These are phyloP conservation scores for Kodamaea plutei DNA, from an alignment of 1,139 yeast species.

Conservation along the genomic window DNA sequence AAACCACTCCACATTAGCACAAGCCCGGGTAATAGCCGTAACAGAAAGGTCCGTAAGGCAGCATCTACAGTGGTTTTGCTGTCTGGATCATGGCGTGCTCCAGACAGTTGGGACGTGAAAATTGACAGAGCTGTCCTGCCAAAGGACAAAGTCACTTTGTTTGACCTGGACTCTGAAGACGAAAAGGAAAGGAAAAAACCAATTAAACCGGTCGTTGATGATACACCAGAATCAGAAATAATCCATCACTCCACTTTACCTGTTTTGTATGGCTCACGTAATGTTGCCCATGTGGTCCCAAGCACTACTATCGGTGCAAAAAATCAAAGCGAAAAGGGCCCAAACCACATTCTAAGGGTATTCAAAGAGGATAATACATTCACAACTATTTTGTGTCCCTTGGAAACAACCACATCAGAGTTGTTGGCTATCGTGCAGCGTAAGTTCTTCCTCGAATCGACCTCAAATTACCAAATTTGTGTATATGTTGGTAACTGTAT, in stretches of 20 bases:
- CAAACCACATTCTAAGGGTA: slow-evolving; percentile 58
- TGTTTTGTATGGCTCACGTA: slow-evolving; percentile 35
- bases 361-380: slow-evolving; percentile 80
- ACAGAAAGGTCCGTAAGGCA: slow-evolving; percentile 8
- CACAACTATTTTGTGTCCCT: slow-evolving; percentile 71
- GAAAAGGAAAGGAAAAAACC: neutral
- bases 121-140: slow-evolving; percentile 16
- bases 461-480: slow-evolving; percentile 73
- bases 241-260: slow-evolving; percentile 21
- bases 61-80: slow-evolving; percentile 7
- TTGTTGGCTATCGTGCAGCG: slow-evolving; percentile 63
- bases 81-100: slow-evolving; percentile 53
- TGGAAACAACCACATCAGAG: slow-evolving; percentile 75
- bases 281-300: slow-evolving; percentile 23
- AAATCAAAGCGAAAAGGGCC: slow-evolving; percentile 18
- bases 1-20: slow-evolving; percentile 3
- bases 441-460: slow-evolving; percentile 71
- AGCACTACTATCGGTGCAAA: slow-evolving; percentile 12
- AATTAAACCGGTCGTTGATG: no score
- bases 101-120: slow-evolving; percentile 81
- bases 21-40: slow-evolving; percentile 4
- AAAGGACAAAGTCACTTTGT: slow-evolving; percentile 7
- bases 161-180: slow-evolving; percentile 18
- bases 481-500: slow-evolving; percentile 76
- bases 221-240: no score